phyloP scores from a whole-genome alignment of 495 filamentous ascomycete genomes.

The Cercophora scortea region DNA sequence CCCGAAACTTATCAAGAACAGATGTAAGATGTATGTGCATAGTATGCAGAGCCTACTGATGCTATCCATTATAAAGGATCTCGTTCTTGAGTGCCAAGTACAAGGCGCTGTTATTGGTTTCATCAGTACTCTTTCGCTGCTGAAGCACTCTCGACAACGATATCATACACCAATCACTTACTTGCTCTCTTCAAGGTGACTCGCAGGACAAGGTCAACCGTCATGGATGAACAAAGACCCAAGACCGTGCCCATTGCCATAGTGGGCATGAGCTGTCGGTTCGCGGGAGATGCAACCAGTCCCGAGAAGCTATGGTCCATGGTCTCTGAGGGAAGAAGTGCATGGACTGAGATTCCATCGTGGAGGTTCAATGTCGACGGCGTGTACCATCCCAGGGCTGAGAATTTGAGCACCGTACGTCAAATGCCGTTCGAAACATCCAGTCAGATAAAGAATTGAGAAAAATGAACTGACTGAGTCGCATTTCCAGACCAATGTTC shows the following conservation, averaged over 20 bases:
- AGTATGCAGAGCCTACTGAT: too few species aligned
- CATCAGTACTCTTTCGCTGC: too few species aligned
- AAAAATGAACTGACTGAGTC: background rate
- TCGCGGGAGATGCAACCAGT: slow-evolving; percentile 37
- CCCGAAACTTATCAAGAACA: too few species aligned
- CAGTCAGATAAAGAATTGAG: background rate
- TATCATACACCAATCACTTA: too few species aligned
- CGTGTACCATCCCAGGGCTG: slow-evolving; percentile 45
- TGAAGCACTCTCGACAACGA: too few species aligned
- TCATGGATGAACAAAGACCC: background rate
- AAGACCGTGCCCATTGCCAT: slow-evolving; percentile 32
- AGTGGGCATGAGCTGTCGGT: slow-evolving; percentile 42
- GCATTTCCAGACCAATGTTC: slow-evolving; percentile 34
- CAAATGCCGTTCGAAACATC: background rate
- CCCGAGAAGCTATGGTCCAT: slow-evolving; percentile 36
- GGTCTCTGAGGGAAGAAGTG: background rate
- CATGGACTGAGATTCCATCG: slow-evolving; percentile 32
- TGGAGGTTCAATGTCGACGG: slow-evolving; percentile 54
- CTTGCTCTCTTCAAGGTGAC: too few species aligned
- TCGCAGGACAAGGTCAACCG: too few species aligned
- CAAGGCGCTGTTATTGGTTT: too few species aligned
- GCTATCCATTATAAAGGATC: too few species aligned
- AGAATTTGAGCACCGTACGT: background rate
- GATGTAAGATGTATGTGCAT: too few species aligned
- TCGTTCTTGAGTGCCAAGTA: too few species aligned